Percentiles rank a stretch among this genome's conserved stretches.
Evolutionary conservation across 2,329 filamentous ascomycete species (phyloP).

Genomic region (Ciborinia camelliae): DNA sequence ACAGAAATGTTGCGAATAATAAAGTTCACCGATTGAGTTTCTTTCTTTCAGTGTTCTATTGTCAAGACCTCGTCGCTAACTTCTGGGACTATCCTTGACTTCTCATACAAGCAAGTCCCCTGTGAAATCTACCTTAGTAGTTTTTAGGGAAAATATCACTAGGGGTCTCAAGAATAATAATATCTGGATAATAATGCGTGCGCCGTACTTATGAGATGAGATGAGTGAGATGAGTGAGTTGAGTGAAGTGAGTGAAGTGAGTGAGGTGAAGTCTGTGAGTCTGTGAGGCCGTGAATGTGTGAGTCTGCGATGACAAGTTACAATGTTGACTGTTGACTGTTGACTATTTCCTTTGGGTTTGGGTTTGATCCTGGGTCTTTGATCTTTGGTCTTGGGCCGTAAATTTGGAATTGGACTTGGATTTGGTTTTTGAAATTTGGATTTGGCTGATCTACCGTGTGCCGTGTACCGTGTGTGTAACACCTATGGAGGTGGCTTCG

Average conservation of each 20-base stretch:
- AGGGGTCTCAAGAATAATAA: no score
- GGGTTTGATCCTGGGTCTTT: no score
- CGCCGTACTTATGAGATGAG: conserved; percentile 4
- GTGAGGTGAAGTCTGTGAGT: no score
- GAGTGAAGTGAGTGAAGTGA: no score
- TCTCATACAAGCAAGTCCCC: conserved; percentile 32
- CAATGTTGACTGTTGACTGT: no score
- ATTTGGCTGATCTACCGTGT: no score
- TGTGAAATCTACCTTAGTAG: conserved; percentile 30
- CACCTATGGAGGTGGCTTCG: background rate
- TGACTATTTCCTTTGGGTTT: no score
- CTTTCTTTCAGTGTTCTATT: conserved; percentile 17
- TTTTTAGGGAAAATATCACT: conserved; percentile 25
- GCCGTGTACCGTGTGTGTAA: no score
- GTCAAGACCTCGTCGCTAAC: conserved; percentile 29
- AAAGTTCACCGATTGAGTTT: conserved; percentile 12
- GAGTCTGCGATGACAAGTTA: no score
- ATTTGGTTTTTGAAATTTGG: conserved; percentile 6
- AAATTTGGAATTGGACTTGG: no score
- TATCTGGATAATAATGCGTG: conserved; percentile 18
- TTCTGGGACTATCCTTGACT: conserved; percentile 34
- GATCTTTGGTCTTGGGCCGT: no score
- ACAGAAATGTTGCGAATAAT: conserved; percentile 16
- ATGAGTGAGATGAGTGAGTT: background rate
- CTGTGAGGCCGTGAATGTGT: no score